These are phyloP conservation scores for Coemansia javaensis DNA, from an alignment of 192 early-diverging fungal species.

Conservation along the genomic window DNA sequence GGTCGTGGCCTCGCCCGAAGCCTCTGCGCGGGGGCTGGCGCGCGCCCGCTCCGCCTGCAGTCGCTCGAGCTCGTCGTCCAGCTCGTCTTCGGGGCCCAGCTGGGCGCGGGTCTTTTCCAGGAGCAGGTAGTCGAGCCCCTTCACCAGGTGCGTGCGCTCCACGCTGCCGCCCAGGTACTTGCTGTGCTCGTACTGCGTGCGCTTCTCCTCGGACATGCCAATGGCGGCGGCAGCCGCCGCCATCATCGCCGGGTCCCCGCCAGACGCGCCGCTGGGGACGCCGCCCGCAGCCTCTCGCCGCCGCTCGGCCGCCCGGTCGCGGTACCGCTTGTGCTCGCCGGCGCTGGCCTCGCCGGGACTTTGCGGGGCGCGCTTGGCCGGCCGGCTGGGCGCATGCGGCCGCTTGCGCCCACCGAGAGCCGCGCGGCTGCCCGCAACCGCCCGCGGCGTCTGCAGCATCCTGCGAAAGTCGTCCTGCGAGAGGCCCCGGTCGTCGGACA, in stretches of 20 bases:
- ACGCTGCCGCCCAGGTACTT: conserved; percentile 87
- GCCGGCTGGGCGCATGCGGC: not conserved
- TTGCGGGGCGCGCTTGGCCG: not conserved
- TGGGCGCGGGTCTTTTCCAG: conserved; percentile 64
- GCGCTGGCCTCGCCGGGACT: not conserved
- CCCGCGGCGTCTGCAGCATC: conserved; percentile 12
- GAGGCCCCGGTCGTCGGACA: not conserved
- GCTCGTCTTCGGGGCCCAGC: conserved; percentile 37
- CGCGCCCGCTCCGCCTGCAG: not conserved
- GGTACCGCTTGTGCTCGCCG: conserved; percentile 49
- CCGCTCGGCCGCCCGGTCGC: conserved; percentile 90
- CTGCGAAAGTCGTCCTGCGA: conserved; percentile 25
- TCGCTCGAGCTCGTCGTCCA: conserved; percentile 42
- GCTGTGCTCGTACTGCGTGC: conserved; percentile 64
- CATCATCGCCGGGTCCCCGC: too few relatives aligned
- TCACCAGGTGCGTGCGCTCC: conserved; percentile 87
- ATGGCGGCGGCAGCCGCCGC: too few relatives aligned
- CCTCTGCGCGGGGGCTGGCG: not conserved
- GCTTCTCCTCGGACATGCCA: conserved; percentile 2
- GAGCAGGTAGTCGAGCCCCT: conserved; percentile 84
- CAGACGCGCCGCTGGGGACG: not conserved
- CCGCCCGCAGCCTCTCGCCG: conserved; percentile 34
- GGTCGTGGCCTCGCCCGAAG: not conserved
- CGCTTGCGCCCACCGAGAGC: too few relatives aligned
- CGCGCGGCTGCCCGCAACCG: not conserved